A percentile compares a stretch with the other conserved stretches of the same genome.
phyloP scores from a whole-genome alignment of 805 yeast genomes.

The Metschnikowia gelsemii region DNA sequence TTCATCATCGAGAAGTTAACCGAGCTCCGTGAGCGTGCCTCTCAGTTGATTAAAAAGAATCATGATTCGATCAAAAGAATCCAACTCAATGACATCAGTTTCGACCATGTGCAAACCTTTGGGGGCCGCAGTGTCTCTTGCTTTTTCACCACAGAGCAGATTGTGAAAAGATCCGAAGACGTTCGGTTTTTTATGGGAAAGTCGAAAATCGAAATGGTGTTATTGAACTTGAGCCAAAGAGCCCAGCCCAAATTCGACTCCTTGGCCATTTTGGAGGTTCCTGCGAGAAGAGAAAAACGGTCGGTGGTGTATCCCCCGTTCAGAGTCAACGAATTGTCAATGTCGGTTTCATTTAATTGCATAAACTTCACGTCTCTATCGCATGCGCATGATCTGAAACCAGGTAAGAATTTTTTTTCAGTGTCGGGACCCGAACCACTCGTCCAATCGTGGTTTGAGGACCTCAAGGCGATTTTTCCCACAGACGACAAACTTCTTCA shows the following conservation, averaged over 20 bases:
- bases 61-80: constrained; percentile 16
- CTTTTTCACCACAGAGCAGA: constrained; percentile 37
- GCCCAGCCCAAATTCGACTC: constrained; percentile 29
- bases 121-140: constrained; percentile 35
- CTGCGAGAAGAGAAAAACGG: constrained; percentile 22
- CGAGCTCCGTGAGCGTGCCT: constrained; percentile 17
- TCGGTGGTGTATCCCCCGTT: constrained; percentile 44
- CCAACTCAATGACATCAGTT: constrained; percentile 33
- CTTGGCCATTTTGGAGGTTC: constrained; percentile 35
- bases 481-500: constrained; percentile 15
- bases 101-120: constrained; percentile 35
- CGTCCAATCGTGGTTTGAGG: constrained; percentile 31
- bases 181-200: constrained; percentile 22
- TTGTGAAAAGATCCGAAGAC: constrained; percentile 34
- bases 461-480: constrained; percentile 36
- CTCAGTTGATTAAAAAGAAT: constrained; percentile 20
- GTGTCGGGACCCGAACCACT: constrained; percentile 16
- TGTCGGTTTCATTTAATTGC: constrained; percentile 19
- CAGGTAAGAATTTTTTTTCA: constrained; percentile 23
- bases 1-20: constrained; percentile 35
- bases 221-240: constrained; percentile 28
- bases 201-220: constrained; percentile 31
- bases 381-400: constrained; percentile 8
- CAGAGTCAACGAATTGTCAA: constrained; percentile 36
- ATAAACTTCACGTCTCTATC: constrained; percentile 22